Base-by-base conservation (phyloP, 148 eudicot species). In the Agrostemma githago region DNA sequence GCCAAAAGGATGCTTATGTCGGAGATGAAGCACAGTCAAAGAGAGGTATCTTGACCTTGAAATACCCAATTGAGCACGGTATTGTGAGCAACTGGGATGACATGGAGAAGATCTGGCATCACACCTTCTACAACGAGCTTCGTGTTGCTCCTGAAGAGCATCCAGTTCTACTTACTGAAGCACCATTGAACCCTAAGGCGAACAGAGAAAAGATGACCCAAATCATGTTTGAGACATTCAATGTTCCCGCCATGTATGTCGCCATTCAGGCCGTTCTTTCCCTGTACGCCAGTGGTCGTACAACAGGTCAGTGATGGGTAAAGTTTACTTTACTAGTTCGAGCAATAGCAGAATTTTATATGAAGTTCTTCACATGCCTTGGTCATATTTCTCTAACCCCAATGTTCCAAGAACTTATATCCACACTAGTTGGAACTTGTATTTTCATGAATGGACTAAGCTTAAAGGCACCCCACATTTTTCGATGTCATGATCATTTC, bases 251-350 rank as follows among this genome's bases (percentile, higher is more conserved):
- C 4, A 51, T 51, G 56, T 51, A 51, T 51, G 56, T 51, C 56
- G 56, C 56, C 56, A 51, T 51, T 15, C 56, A 51, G 56, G 56
- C 56, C 4, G 56, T 51, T 2, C 87, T 87, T 26, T 87, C 89
- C 53, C 83, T 87, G 19, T 87, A 87, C 73, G 89, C 89, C 72
- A 87, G 89, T 82, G 89, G 89, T 74, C 87, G 87, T 74, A 87
- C 89, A 15, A 79, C 85, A 79, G 85, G 85, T 83, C n/a, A 51
- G 56, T 51, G 15, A 51, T 51, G 3, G 56, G 56, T 4, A 43
- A 7, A 43, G 8, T 51, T 51, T 51, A 51, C 56, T 51, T 1
- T 26, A 26, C 34, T 26, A 1, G 34, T 26, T 26, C 34, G 0
- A 26, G 34, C 34, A 26, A 26, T 26, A 26, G 34, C 34, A 26